Percentiles rank a stretch among this genome's conserved stretches.
These are phyloP conservation scores for Lumnitzera littorea DNA, from an alignment of 345 rosid species.

Conservation along the genomic window DNA sequence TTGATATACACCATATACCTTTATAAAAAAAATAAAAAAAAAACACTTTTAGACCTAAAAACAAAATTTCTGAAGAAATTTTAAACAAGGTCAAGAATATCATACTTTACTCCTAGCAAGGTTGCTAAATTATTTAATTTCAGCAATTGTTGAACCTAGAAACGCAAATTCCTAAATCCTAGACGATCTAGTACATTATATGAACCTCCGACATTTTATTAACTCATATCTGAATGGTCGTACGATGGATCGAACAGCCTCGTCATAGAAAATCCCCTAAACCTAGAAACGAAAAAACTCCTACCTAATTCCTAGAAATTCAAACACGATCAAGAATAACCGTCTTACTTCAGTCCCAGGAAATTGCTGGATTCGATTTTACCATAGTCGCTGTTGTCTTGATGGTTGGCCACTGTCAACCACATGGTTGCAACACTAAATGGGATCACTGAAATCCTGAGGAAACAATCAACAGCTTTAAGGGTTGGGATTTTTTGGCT, in stretches of 20 bases:
- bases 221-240: too few relatives aligned
- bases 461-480: constrained; percentile 51
- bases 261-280: background rate
- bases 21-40: background rate
- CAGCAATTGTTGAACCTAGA: too few relatives aligned
- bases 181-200: too few relatives aligned
- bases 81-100: too few relatives aligned
- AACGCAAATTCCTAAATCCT: too few relatives aligned
- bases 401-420: constrained; percentile 63
- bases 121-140: background rate
- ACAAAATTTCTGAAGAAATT: background rate
- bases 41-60: background rate
- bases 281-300: background rate
- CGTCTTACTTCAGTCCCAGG: constrained; percentile 65
- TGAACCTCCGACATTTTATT: too few relatives aligned
- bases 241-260: too few relatives aligned
- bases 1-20: constrained; percentile 74
- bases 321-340: background rate
- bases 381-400: constrained; percentile 55
- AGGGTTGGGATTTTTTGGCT: constrained; percentile 22
- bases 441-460: constrained; percentile 71
- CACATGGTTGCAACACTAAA: constrained; percentile 66
- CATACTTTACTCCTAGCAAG: background rate
- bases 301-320: too few relatives aligned
- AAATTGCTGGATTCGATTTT: constrained; percentile 40